Evolutionary conservation across 225 moss, liverwort and hornwort species (phyloP).

Genomic region (Ulota crispa): DNA sequence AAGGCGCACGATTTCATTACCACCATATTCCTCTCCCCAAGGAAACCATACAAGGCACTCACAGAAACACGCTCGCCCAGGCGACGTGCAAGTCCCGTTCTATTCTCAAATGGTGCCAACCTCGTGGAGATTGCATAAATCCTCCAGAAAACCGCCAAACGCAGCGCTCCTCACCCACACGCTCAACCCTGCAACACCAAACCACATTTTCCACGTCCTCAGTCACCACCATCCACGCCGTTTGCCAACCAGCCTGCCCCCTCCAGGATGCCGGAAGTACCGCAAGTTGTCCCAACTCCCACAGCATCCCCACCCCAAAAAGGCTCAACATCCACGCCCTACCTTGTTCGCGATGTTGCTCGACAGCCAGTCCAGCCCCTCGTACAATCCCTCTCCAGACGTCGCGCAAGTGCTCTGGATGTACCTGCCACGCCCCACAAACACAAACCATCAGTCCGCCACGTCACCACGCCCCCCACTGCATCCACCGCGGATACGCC

Average conservation of each 20-base stretch:
- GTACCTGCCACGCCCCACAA: constrained; percentile 13
- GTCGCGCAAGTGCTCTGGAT: too few relatives aligned
- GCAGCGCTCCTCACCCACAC: background rate
- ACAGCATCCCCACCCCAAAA: background rate
- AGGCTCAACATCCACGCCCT: background rate
- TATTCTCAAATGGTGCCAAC: constrained; percentile 31
- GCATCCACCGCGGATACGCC: too few relatives aligned
- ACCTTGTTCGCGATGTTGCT: constrained; percentile 92
- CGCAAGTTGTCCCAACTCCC: too few relatives aligned
- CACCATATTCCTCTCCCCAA: constrained; percentile 29
- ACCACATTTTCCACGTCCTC: background rate
- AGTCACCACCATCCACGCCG: background rate
- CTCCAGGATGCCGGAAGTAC: too few relatives aligned
- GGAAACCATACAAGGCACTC: constrained; percentile 29
- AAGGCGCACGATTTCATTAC: constrained; percentile 36
- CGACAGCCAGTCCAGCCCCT: constrained; percentile 67
- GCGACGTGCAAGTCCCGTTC: constrained; percentile 29
- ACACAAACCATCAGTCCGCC: constrained; percentile 39
- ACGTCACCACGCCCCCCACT: too few relatives aligned
- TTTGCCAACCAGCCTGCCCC: background rate
- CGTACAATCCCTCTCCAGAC: too few relatives aligned
- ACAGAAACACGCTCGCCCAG: constrained; percentile 20
- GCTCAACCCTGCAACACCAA: constrained; percentile 22
- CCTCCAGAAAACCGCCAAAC: constrained; percentile 16
- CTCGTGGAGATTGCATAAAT: constrained; percentile 11